Evolutionary conservation across 768 basidiomycete species (phyloP).

Genomic region (Russula virescens): DNA sequence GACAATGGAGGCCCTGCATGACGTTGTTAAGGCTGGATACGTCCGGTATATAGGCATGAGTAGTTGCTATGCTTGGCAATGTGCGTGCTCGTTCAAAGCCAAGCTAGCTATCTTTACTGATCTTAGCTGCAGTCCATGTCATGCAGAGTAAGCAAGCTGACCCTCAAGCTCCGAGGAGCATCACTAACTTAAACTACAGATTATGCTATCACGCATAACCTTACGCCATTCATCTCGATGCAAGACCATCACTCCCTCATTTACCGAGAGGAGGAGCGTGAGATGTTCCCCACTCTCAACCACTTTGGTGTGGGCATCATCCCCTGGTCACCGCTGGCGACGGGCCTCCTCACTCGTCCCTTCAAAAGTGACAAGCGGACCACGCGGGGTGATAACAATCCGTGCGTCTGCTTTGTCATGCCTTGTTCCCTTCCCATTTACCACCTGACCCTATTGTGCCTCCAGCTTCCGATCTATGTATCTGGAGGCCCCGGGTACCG

Average conservation of each 20-base stretch:
- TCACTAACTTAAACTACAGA: slow-evolving; percentile 21
- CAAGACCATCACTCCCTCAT: slow-evolving; percentile 30
- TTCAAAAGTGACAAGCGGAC: not conserved
- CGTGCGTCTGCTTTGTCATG: not conserved
- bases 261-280: slow-evolving; percentile 38
- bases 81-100: slow-evolving; percentile 15
- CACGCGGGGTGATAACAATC: not conserved
- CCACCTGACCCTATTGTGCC: not conserved
- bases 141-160: slow-evolving; percentile 17
- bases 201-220: slow-evolving; percentile 19
- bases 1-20: slow-evolving; percentile 36
- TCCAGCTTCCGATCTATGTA: not conserved
- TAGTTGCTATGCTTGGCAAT: slow-evolving; percentile 31
- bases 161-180: slow-evolving; percentile 5
- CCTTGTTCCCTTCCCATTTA: too few relatives aligned
- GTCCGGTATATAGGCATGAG: slow-evolving; percentile 34
- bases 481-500: slow-evolving; percentile 6
- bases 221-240: slow-evolving; percentile 22
- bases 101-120: slow-evolving; percentile 9
- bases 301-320: slow-evolving; percentile 22
- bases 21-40: slow-evolving; percentile 36
- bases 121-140: slow-evolving; percentile 10
- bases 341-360: slow-evolving; percentile 21
- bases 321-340: slow-evolving; percentile 22
- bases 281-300: slow-evolving; percentile 32